Evolutionary conservation across 805 yeast species (phyloP).

Genomic region (Wickerhamomyces subpelliculosus): DNA sequence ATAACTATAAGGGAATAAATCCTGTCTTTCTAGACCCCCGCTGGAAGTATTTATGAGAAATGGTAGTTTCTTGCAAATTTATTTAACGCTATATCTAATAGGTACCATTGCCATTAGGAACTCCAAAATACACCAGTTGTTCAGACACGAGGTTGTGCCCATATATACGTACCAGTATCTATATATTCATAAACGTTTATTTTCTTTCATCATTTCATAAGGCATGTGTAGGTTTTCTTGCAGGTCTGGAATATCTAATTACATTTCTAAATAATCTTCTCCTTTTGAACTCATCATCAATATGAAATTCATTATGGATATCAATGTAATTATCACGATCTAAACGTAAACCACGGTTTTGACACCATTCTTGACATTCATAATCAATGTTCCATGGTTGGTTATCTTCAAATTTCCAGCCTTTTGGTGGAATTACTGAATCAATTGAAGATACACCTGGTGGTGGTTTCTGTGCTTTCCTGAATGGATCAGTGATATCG

Average conservation of each 20-base stretch:
- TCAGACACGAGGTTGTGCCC: too few species aligned
- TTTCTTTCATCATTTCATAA: not conserved
- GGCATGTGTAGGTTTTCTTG: conserved; percentile 23
- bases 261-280: conserved; percentile 50
- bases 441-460: conserved; percentile 50
- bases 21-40: too few species aligned
- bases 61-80: too few species aligned
- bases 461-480: conserved; percentile 51
- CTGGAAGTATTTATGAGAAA: too few species aligned
- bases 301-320: conserved; percentile 42
- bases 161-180: too few species aligned
- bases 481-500: conserved; percentile 37
- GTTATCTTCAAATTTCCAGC: conserved; percentile 62
- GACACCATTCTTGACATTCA: conserved; percentile 45
- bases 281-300: conserved; percentile 46
- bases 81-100: too few species aligned
- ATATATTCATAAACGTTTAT: too few species aligned
- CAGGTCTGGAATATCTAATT: conserved; percentile 36
- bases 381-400: conserved; percentile 62
- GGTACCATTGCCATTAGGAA: too few species aligned
- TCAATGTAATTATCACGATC: conserved; percentile 20
- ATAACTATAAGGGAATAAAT: too few species aligned
- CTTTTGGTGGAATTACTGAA: conserved; percentile 58
- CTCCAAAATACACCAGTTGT: too few species aligned
- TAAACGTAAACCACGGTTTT: conserved; percentile 32